Percentiles rank a stretch among this genome's conserved stretches.
phyloP scores from a whole-genome alignment of 805 yeast species.

The Wickerhamiella azyma region DNA sequence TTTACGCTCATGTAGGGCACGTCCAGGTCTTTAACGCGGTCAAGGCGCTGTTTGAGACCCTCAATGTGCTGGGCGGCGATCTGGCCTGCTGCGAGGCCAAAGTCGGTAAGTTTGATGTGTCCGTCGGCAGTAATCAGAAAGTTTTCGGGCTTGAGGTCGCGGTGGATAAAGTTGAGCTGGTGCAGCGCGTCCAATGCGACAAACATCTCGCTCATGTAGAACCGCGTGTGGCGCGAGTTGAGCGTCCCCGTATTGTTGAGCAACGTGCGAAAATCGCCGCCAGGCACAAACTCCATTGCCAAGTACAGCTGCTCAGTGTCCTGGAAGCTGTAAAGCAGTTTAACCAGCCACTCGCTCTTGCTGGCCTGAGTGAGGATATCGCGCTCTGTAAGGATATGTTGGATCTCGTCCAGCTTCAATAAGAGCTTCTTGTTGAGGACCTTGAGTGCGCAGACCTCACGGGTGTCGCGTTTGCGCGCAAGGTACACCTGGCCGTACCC shows the following conservation, averaged over 20 bases:
- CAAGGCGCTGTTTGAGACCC: constrained; percentile 58
- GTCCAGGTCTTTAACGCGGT: constrained; percentile 62
- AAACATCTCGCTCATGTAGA: constrained; percentile 93
- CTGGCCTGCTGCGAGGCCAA: constrained; percentile 94
- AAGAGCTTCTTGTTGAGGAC: constrained; percentile 76
- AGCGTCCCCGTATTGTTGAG: constrained; percentile 85
- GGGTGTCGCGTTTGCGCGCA: constrained; percentile 86
- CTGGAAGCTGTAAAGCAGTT: constrained; percentile 86
- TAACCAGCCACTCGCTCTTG: constrained; percentile 90
- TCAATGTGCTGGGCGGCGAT: constrained; percentile 88
- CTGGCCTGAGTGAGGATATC: constrained; percentile 87
- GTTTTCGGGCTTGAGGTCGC: constrained; percentile 93
- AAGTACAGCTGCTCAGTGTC: constrained; percentile 77
- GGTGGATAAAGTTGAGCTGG: constrained; percentile 88
- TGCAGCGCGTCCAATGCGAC: constrained; percentile 87
- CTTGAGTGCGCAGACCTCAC: constrained; percentile 90
- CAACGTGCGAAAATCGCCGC: constrained; percentile 94
- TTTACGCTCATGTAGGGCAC: constrained; percentile 58
- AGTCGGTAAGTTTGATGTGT: constrained; percentile 87
- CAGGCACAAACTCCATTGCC: constrained; percentile 99
- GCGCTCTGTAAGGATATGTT: constrained; percentile 90
- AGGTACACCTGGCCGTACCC: constrained; percentile 98
- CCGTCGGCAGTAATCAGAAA: constrained; percentile 81
- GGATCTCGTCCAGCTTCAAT: constrained; percentile 83
- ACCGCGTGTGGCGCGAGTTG: constrained; percentile 89